These are phyloP conservation scores for Paramecium biaurelia DNA, from an alignment of 73 alveolate species.

Conservation along the genomic window DNA sequence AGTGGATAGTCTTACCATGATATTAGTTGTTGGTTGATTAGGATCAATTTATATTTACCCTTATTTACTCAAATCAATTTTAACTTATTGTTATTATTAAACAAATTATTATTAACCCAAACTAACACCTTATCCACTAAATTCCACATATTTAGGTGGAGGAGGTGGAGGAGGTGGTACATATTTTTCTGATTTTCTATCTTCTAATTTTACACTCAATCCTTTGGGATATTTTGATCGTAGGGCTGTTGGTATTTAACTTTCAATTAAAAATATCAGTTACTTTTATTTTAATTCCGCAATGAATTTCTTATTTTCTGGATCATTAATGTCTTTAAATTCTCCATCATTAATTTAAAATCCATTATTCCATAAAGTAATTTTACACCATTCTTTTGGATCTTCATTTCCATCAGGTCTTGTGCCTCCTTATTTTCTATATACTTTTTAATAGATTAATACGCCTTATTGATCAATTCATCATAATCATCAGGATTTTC, in stretches of 20 bases:
- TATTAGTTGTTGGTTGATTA: slow-evolving; percentile 73
- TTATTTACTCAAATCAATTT: slow-evolving; percentile 68
- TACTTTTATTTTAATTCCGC: slow-evolving; percentile 75
- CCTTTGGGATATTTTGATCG: slow-evolving; percentile 71
- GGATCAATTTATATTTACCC: slow-evolving; percentile 72
- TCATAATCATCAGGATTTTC: slow-evolving; percentile 74
- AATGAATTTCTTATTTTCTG: slow-evolving; percentile 74
- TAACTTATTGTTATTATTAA: slow-evolving; percentile 46
- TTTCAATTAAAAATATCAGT: neutral
- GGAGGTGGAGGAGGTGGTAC: slow-evolving; percentile 75
- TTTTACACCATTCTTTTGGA: slow-evolving; percentile 62
- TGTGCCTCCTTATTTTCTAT: slow-evolving; percentile 15
- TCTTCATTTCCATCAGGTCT: slow-evolving; percentile 46
- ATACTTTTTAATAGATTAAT: slow-evolving; percentile 39
- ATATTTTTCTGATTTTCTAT: slow-evolving; percentile 70
- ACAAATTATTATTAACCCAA: slow-evolving; percentile 64
- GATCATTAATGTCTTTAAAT: slow-evolving; percentile 72
- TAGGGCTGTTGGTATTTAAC: slow-evolving; percentile 69
- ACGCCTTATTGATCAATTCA: slow-evolving; percentile 68
- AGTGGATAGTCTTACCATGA: slow-evolving; percentile 74
- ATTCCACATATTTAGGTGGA: slow-evolving; percentile 84
- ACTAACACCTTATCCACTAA: slow-evolving; percentile 73
- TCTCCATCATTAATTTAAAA: slow-evolving; percentile 82
- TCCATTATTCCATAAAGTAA: slow-evolving; percentile 76
- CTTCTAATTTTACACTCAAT: slow-evolving; percentile 74